phyloP scores from a whole-genome alignment of 192 early-diverging fungal genomes.

The Lobosporangium transversale region DNA sequence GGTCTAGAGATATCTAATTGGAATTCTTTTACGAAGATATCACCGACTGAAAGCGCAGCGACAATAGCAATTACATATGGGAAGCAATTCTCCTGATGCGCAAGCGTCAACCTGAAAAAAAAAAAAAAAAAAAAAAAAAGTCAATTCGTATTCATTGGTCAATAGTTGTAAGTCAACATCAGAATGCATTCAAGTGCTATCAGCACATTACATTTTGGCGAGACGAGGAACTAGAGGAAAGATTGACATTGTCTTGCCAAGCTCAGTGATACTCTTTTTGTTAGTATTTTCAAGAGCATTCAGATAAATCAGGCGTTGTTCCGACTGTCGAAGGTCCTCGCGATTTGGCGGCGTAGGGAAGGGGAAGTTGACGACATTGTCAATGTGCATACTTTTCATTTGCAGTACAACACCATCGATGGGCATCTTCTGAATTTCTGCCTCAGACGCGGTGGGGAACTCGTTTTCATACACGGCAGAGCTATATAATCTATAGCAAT shows the following conservation, averaged over 20 bases:
- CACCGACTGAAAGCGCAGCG: constrained; percentile 91
- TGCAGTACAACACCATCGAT: constrained; percentile 96
- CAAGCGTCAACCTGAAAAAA: constrained; percentile 78
- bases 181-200: too few relatives aligned
- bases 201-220: constrained; percentile 75
- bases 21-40: constrained; percentile 88
- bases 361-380: constrained; percentile 95
- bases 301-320: constrained; percentile 81
- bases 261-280: constrained; percentile 77
- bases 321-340: constrained; percentile 78
- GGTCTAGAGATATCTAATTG: constrained; percentile 68
- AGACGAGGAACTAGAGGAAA: constrained; percentile 95
- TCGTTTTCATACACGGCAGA: constrained; percentile 93
- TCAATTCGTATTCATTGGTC: too few relatives aligned
- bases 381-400: constrained; percentile 98
- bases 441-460: constrained; percentile 85
- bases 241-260: constrained; percentile 88
- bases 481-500: constrained; percentile 95
- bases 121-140: neutral
- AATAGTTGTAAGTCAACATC: too few relatives aligned
- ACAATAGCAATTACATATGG: constrained; percentile 93
- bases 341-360: constrained; percentile 94
- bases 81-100: constrained; percentile 85
- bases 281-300: constrained; percentile 72
- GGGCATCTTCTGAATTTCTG: constrained; percentile 94